A percentile compares a stretch with the other conserved stretches of the same genome.
Evolutionary conservation across 2,329 filamentous ascomycete species (phyloP).

Genomic region (Catunica adiposa): DNA sequence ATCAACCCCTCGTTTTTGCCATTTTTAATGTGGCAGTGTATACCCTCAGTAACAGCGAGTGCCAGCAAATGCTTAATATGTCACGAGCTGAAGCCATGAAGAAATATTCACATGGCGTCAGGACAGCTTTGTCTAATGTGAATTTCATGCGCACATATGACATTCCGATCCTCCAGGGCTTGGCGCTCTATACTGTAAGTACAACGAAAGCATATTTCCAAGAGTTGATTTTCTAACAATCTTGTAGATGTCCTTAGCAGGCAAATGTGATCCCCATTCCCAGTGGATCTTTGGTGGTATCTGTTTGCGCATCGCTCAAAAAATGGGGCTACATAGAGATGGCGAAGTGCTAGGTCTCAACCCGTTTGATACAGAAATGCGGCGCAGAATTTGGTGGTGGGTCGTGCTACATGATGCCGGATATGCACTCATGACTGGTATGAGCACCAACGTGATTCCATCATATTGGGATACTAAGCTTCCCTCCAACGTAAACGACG

Average conservation of each 20-base stretch:
- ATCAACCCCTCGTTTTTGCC: slow-evolving; percentile 45
- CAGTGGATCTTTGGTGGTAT: slow-evolving; percentile 45
- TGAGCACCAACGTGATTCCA: slow-evolving; percentile 35
- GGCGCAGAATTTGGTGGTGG: slow-evolving; percentile 51
- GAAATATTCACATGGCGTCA: slow-evolving; percentile 35
- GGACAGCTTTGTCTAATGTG: slow-evolving; percentile 31
- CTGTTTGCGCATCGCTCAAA: slow-evolving; percentile 46
- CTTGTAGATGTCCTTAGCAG: slow-evolving; percentile 35
- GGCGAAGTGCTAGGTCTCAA: slow-evolving; percentile 38
- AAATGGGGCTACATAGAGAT: slow-evolving; percentile 50
- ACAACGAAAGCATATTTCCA: neutral
- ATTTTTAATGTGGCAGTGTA: slow-evolving; percentile 47
- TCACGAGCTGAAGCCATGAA: slow-evolving; percentile 33
- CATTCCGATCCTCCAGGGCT: slow-evolving; percentile 40
- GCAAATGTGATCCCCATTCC: slow-evolving; percentile 41
- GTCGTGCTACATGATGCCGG: slow-evolving; percentile 42
- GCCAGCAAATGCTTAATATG: slow-evolving; percentile 33
- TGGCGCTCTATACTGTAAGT: slow-evolving; percentile 39
- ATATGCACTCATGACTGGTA: slow-evolving; percentile 39
- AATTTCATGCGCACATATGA: slow-evolving; percentile 44
- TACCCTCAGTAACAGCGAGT: slow-evolving; percentile 40
- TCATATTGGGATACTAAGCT: slow-evolving; percentile 39
- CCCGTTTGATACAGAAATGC: slow-evolving; percentile 50
- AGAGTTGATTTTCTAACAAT: neutral
- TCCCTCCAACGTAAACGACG: slow-evolving; percentile 42